Evolutionary conservation across 2,329 filamentous ascomycete genomes (phyloP).

Genomic region (Calonectria pteridis): DNA sequence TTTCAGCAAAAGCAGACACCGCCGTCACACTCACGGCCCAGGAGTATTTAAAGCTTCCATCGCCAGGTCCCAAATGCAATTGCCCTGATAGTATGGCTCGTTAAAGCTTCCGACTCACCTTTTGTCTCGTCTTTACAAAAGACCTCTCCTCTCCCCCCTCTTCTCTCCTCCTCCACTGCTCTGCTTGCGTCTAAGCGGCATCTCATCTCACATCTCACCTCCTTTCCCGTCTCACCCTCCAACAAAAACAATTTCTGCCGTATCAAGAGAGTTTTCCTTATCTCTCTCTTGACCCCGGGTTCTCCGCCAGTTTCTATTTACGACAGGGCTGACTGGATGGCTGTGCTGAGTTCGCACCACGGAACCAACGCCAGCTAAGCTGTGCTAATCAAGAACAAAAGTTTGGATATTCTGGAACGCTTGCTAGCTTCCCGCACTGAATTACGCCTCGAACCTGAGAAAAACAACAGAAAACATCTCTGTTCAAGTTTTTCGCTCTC

Average conservation of each 20-base stretch:
- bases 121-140: conserved; percentile 28
- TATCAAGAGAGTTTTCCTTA: conserved; percentile 46
- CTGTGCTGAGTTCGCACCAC: conserved; percentile 46
- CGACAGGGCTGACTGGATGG: conserved; percentile 48
- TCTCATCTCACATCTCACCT: conserved; percentile 23
- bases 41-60: conserved; percentile 48
- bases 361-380: conserved; percentile 36
- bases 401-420: conserved; percentile 33
- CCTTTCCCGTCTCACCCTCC: conserved; percentile 30
- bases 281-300: conserved; percentile 40
- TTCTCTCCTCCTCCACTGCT: conserved; percentile 25
- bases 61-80: conserved; percentile 35
- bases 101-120: conserved; percentile 38
- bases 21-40: conserved; percentile 19
- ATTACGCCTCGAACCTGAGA: conserved; percentile 18
- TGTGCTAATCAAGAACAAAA: conserved; percentile 45
- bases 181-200: conserved; percentile 32
- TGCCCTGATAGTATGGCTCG: conserved; percentile 34
- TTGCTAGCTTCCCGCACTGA: conserved; percentile 31
- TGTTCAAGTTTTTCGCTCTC: conserved; percentile 28
- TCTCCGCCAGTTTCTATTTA: conserved; percentile 45
- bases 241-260: conserved; percentile 27
- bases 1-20: conserved; percentile 34
- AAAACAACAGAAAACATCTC: conserved; percentile 23
- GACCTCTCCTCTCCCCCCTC: conserved; percentile 21